phyloP scores from a whole-genome alignment of 768 basidiomycete genomes.

The Panus rudis region DNA sequence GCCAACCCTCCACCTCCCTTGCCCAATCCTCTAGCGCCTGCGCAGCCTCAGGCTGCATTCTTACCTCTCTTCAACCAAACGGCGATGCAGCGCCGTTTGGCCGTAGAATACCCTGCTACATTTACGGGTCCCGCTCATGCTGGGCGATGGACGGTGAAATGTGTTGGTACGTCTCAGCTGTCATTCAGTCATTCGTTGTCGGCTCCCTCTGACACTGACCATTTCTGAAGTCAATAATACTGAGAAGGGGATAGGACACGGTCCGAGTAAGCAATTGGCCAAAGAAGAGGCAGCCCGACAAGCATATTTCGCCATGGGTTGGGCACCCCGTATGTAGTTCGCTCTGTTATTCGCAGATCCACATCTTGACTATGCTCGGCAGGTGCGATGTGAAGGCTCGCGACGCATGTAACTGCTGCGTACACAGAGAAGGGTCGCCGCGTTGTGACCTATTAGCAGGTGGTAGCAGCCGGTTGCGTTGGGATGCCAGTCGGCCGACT shows the following conservation, averaged over 20 bases:
- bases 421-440: too few relatives aligned
- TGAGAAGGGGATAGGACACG: constrained; percentile 56
- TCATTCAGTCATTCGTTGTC: too few relatives aligned
- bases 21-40: constrained; percentile 55
- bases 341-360: neutral
- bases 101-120: constrained; percentile 51
- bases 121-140: constrained; percentile 65
- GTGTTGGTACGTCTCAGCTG: constrained; percentile 44
- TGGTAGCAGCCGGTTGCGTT: too few relatives aligned
- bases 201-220: too few relatives aligned
- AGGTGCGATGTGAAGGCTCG: neutral
- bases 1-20: constrained; percentile 20
- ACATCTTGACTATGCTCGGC: neutral
- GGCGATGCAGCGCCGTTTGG: constrained; percentile 56
- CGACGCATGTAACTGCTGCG: too few relatives aligned
- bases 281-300: constrained; percentile 72
- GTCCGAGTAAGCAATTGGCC: constrained; percentile 64
- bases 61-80: constrained; percentile 72
- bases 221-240: constrained; percentile 50
- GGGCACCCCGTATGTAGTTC: constrained; percentile 41
- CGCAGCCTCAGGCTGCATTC: constrained; percentile 57
- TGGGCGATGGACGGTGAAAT: constrained; percentile 58
- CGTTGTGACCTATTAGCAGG: too few relatives aligned
- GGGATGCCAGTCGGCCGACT: too few relatives aligned
- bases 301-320: constrained; percentile 71